These are phyloP conservation scores for Gamarada debralockiae DNA, from an alignment of 495 filamentous ascomycete genomes.

Conservation along the genomic window DNA sequence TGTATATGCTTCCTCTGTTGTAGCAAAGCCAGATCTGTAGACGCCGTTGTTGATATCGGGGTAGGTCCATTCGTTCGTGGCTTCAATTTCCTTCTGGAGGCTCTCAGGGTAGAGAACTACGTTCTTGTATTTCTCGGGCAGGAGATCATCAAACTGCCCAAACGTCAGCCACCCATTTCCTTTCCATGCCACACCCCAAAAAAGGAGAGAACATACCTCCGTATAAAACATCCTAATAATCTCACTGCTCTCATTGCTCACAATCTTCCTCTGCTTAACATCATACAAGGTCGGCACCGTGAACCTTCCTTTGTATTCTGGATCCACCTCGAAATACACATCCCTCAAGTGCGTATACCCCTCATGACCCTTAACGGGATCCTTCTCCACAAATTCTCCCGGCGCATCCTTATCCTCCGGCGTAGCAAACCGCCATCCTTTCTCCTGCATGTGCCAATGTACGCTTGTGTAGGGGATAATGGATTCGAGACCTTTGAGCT, in stretches of 20 bases:
- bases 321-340: slow-evolving; percentile 66
- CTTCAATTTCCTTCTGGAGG: slow-evolving; percentile 63
- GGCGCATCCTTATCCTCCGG: slow-evolving; percentile 54
- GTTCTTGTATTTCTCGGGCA: slow-evolving; percentile 54
- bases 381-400: slow-evolving; percentile 42
- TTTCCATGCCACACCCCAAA: not conserved
- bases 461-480: slow-evolving; percentile 66
- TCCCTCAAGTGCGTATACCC: slow-evolving; percentile 56
- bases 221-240: slow-evolving; percentile 69
- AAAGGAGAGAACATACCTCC: slow-evolving; percentile 22
- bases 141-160: slow-evolving; percentile 62
- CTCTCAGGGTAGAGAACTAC: slow-evolving; percentile 61
- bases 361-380: slow-evolving; percentile 63
- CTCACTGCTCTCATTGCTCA: slow-evolving; percentile 83
- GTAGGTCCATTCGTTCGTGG: slow-evolving; percentile 79
- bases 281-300: slow-evolving; percentile 82
- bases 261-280: slow-evolving; percentile 64
- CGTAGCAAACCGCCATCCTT: slow-evolving; percentile 80
- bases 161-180: not conserved
- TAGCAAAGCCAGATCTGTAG: slow-evolving; percentile 45
- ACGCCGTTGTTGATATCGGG: slow-evolving; percentile 43
- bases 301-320: slow-evolving; percentile 67
- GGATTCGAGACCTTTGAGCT: slow-evolving; percentile 75
- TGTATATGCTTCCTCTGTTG: slow-evolving; percentile 74
- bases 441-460: slow-evolving; percentile 60